phyloP scores from a whole-genome alignment of 2,329 filamentous ascomycete genomes.

The Fusarium decemcellulare region DNA sequence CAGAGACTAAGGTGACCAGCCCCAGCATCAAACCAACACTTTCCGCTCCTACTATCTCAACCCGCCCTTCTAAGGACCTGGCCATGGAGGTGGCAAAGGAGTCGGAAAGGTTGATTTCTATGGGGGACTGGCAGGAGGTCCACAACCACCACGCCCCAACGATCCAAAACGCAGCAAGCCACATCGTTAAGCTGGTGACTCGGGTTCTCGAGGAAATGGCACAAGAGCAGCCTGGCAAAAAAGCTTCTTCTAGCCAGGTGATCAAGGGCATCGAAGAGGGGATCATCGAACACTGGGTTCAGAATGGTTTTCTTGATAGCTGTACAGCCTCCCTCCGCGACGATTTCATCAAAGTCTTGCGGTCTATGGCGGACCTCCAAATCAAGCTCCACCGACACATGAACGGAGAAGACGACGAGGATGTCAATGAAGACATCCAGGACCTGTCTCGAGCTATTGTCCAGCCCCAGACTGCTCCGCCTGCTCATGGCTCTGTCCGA shows the following conservation, averaged over 20 bases:
- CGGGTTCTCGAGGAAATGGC: conserved; percentile 24
- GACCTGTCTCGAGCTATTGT: conserved; percentile 11
- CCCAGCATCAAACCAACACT: neutral
- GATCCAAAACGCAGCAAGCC: neutral
- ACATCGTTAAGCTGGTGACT: conserved; percentile 18
- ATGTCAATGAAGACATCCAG: conserved; percentile 4
- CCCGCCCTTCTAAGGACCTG: neutral
- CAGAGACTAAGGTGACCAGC: neutral
- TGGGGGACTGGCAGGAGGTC: conserved; percentile 22
- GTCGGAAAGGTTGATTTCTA: conserved; percentile 14
- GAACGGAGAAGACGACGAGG: neutral
- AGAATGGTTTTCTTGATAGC: conserved; percentile 41
- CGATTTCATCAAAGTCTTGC: conserved; percentile 38
- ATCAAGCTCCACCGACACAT: neutral
- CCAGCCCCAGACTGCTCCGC: neutral
- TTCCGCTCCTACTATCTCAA: neutral
- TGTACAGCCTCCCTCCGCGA: conserved; percentile 43
- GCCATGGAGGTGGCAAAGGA: neutral
- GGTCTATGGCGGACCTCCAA: conserved; percentile 23
- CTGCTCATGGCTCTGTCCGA: neutral
- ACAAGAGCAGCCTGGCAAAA: neutral
- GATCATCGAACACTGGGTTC: conserved; percentile 45
- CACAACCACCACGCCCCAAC: conserved; percentile 10
- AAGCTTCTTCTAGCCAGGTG: conserved; percentile 26
- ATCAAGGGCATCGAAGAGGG: conserved; percentile 45